phyloP scores from a whole-genome alignment of 1,139 yeast genomes.

The Geotrichum reessii region DNA sequence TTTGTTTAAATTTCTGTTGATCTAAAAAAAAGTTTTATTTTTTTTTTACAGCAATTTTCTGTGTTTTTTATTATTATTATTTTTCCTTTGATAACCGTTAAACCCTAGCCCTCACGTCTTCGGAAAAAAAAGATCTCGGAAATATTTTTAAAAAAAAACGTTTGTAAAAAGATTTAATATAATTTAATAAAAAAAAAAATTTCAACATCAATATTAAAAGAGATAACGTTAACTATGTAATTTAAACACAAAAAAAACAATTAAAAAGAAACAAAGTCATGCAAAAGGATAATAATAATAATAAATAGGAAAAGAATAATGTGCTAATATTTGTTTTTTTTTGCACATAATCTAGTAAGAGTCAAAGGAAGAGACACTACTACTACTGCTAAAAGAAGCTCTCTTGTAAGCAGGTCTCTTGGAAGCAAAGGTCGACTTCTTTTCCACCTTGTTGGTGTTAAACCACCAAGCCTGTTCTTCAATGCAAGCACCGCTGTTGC shows the following conservation, averaged over 20 bases:
- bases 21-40: no score
- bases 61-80: no score
- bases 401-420: background rate
- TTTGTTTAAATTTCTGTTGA: no score
- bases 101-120: no score
- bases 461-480: conserved; percentile 45
- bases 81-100: no score
- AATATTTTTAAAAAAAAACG: background rate
- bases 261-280: background rate
- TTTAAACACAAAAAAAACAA: background rate
- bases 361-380: background rate
- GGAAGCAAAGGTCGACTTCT: background rate
- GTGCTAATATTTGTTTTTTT: no score
- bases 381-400: background rate
- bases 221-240: background rate
- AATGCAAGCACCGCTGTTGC: conserved; percentile 45
- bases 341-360: background rate
- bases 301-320: background rate
- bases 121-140: background rate
- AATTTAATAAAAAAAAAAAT: no score
- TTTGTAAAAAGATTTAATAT: background rate
- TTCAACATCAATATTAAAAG: background rate
- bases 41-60: no score
- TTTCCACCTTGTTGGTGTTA: conserved; percentile 9
- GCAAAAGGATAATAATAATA: background rate